Evolutionary conservation across 2,329 filamentous ascomycete genomes (phyloP).

Genomic region (Trichoderma sp.): DNA sequence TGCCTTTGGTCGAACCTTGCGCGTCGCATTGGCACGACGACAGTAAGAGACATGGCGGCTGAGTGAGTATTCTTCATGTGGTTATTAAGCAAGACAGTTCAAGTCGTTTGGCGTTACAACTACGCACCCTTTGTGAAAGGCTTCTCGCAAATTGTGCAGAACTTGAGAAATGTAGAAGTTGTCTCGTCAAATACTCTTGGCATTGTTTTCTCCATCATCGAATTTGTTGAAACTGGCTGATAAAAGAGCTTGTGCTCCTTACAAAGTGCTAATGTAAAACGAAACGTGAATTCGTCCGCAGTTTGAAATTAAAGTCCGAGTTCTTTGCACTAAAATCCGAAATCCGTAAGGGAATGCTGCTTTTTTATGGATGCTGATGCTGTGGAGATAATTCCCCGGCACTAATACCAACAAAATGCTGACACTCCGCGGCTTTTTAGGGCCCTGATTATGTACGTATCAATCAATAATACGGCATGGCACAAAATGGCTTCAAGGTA

Average conservation of each 20-base stretch:
- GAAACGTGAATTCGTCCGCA: not conserved
- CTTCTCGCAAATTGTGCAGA: not conserved
- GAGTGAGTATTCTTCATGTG: not conserved
- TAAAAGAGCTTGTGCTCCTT: not conserved
- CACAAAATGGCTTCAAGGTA: not conserved
- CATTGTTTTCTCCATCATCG: not conserved
- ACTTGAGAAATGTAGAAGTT: not conserved
- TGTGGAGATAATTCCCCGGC: not conserved
- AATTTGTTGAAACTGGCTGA: not conserved
- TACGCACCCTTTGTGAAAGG: not conserved
- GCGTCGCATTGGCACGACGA: not conserved
- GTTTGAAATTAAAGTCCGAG: not conserved
- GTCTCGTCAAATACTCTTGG: not conserved
- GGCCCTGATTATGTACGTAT: not conserved
- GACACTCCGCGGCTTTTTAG: not conserved
- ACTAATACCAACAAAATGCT: not conserved
- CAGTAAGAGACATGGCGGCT: not conserved
- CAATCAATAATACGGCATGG: not conserved
- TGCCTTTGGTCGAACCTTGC: not conserved
- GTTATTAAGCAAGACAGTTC: not conserved
- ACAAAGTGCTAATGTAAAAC: not conserved
- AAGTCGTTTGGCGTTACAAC: not conserved
- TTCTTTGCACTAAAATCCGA: not conserved
- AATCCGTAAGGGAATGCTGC: not conserved
- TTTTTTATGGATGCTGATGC: not conserved